phyloP scores from a whole-genome alignment of 2,329 filamentous ascomycete species.

The Fusarium pseudocircinatum region DNA sequence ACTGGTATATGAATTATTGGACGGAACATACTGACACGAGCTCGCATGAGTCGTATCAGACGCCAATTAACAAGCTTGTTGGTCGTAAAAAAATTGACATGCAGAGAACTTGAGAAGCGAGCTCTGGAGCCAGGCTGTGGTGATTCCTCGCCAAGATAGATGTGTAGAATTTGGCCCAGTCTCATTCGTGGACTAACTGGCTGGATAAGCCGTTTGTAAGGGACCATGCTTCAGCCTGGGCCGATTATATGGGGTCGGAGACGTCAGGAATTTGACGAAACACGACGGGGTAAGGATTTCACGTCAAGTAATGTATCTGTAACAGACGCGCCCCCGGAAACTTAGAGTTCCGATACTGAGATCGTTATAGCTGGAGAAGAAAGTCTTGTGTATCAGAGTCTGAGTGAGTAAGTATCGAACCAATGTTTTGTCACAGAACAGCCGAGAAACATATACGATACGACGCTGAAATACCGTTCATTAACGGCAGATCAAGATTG shows the following conservation, averaged over 20 bases:
- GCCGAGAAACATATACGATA: not conserved
- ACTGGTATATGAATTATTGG: constrained; percentile 20
- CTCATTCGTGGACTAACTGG: constrained; percentile 37
- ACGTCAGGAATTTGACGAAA: constrained; percentile 31
- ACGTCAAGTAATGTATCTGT: constrained; percentile 30
- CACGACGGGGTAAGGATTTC: constrained; percentile 9
- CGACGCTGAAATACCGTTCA: not conserved
- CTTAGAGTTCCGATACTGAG: constrained; percentile 24
- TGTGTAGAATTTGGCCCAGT: not conserved
- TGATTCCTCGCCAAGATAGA: constrained; percentile 5
- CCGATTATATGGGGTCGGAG: constrained; percentile 26
- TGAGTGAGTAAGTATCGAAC: not conserved
- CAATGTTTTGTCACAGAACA: constrained; percentile 4
- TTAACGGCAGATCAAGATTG: not conserved
- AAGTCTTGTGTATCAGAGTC: not conserved
- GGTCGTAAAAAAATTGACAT: not conserved
- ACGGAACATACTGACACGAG: constrained; percentile 2
- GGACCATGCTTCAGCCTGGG: constrained; percentile 20
- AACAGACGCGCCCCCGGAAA: constrained; percentile 28
- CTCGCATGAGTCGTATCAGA: constrained; percentile 2
- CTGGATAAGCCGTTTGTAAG: constrained; percentile 9
- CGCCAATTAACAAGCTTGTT: not conserved
- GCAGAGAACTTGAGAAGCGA: not conserved
- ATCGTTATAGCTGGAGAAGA: constrained; percentile 5
- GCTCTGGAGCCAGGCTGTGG: not conserved